Conservation (phyloP, 1,284 basidiomycete species). For the Cryptococcus floricola region DNA sequence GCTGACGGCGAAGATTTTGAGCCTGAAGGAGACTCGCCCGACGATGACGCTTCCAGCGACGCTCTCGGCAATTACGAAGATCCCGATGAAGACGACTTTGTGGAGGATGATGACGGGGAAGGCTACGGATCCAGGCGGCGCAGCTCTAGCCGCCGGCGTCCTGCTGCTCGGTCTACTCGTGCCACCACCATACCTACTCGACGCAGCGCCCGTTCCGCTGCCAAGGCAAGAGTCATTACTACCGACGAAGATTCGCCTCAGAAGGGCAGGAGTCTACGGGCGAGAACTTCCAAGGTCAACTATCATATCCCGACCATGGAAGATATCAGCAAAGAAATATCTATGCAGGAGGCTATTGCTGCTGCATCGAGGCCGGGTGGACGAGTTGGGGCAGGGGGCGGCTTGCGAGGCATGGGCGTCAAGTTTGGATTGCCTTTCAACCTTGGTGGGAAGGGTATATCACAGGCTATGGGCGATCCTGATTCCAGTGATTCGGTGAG, state of each 20-base stretch:
- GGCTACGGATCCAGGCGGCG: constrained; percentile 1
- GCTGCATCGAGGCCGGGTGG: constrained; percentile 29
- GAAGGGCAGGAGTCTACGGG: constrained; percentile 35
- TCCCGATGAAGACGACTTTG: constrained; percentile 11
- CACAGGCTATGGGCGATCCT: constrained; percentile 43
- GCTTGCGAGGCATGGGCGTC: constrained; percentile 25
- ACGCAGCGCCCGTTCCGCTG: constrained; percentile 17
- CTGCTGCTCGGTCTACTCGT: constrained; percentile 1
- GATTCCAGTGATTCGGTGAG: constrained; percentile 43
- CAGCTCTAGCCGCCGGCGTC: not conserved
- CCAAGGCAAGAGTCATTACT: constrained; percentile 7
- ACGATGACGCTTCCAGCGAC: constrained; percentile 13
- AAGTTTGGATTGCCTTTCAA: constrained; percentile 35
- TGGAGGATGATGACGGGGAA: not conserved
- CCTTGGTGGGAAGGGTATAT: constrained; percentile 30
- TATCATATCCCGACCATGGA: constrained; percentile 46
- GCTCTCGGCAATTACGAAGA: constrained; percentile 14
- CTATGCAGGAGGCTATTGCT: constrained; percentile 26
- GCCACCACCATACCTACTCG: constrained; percentile 9
- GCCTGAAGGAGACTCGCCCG: constrained; percentile 11
- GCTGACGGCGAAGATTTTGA: constrained; percentile 15
- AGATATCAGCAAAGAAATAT: constrained; percentile 29
- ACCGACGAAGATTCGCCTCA: constrained; percentile 29
- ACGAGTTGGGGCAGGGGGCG: constrained; percentile 16
- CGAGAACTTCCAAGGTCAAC: constrained; percentile 41